phyloP scores from a whole-genome alignment of 768 basidiomycete species.

The Xerocomellus amylosporus region DNA sequence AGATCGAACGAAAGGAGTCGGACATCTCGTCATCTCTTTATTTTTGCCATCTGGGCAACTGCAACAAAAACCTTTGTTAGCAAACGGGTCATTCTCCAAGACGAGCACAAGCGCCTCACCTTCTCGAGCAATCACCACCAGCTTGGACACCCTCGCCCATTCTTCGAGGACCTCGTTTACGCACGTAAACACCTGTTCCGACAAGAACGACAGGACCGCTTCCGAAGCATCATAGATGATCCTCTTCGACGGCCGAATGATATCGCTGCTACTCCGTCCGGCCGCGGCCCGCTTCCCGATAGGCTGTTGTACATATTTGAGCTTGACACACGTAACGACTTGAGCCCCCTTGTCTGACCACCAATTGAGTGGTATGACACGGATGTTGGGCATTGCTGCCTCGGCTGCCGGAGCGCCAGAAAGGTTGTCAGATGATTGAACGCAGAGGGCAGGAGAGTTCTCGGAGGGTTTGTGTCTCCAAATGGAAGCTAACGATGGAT shows the following conservation, averaged over 20 bases:
- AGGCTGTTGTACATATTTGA: conserved; percentile 87
- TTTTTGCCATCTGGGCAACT: conserved; percentile 84
- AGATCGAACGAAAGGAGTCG: conserved; percentile 87
- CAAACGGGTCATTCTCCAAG: background rate
- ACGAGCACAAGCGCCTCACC: conserved; percentile 41
- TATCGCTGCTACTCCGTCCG: conserved; percentile 44
- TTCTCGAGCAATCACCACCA: conserved; percentile 90
- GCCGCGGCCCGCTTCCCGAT: conserved; percentile 65
- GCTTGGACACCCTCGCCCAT: conserved; percentile 90
- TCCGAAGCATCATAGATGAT: conserved; percentile 89
- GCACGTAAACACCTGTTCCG: conserved; percentile 82
- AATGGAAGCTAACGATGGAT: conserved; percentile 45
- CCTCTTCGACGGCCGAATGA: conserved; percentile 81
- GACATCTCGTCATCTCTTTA: conserved; percentile 69
- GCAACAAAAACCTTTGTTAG: background rate
- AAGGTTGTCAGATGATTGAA: conserved; percentile 77
- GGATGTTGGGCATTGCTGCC: conserved; percentile 90
- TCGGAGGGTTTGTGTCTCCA: conserved; percentile 70
- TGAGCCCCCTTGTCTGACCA: conserved; percentile 79
- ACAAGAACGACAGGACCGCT: conserved; percentile 85
- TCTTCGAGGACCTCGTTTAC: conserved; percentile 90
- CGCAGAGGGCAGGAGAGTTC: conserved; percentile 83
- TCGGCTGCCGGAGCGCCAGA: conserved; percentile 84
- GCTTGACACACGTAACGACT: conserved; percentile 87
- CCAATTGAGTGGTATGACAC: conserved; percentile 86